Evolutionary conservation across 2,329 filamentous ascomycete genomes (phyloP), one percentile per base, ranked within the genome.

Genomic region (Chaetomiaceae sp.): DNA sequence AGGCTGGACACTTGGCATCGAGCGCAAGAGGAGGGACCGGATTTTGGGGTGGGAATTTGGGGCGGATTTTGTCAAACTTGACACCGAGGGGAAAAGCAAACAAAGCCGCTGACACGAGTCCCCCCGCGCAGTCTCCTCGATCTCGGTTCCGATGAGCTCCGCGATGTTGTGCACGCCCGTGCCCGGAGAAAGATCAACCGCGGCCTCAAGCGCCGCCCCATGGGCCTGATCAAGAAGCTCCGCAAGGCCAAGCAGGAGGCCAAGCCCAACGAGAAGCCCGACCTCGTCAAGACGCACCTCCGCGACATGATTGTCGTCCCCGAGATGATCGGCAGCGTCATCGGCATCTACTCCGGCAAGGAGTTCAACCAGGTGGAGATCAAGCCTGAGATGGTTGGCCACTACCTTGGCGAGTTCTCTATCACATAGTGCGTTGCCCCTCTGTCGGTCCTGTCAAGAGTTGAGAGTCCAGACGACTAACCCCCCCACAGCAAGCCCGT

Each of bases 291-390:
- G 87, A 99, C 92, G 60, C 92, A 99, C 76, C 87, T 99, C 70
- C 91, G 92, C 77, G 87, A 99, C 82, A 99, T 99, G 93, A 96
- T 99, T 75, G 86, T 99, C 72, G 93, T 99, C 66, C 93, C 93
- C 68, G 93, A 99, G 84, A 97, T 99, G 93, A 99, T 99, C 73
- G 93, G 93, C 69, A 88, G 82, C 76, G 92, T 99, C 69, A 87
- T 99, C 69, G 93, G 91, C 73, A 93, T 99, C 82, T 99, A 99
- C 88, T 96, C 89, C 65, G 93, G 93, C 73, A 99, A 99, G 87
- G 91, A 97, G 79, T 99, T 99, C 88, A 99, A 99, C 87, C 92
- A 96, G 84, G 91, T 99, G 68, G 93, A 99, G 79, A 93, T 99
- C 81, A 96, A 96, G 86, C 93, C 93, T 68, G 93, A 99, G 84